Evolutionary conservation across 1,139 yeast species (phyloP).

Genomic region (Geotrichum phurueaensis): DNA sequence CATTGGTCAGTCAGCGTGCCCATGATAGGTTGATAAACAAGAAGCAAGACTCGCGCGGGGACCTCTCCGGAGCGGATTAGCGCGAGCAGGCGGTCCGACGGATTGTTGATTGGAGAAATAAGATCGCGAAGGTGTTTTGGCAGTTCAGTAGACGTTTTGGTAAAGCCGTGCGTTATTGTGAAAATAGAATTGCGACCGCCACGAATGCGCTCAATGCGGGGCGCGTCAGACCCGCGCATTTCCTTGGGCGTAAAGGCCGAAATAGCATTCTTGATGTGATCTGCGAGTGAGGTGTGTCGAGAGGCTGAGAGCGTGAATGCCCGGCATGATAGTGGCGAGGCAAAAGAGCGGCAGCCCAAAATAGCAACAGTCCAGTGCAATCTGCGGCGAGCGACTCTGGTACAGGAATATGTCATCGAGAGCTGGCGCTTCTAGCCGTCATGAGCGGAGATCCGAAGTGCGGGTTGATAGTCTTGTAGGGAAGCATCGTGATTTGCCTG

Average conservation of each 20-base stretch:
- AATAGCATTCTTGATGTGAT: constrained; percentile 12
- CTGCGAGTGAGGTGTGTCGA: constrained; percentile 5
- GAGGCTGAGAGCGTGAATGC: background rate
- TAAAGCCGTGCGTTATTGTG: constrained; percentile 5
- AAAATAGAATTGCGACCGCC: constrained; percentile 5
- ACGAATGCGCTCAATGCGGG: background rate
- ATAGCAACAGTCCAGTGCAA: background rate
- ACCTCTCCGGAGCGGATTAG: constrained; percentile 7
- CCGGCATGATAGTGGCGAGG: background rate
- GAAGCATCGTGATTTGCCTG: background rate
- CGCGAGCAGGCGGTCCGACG: constrained; percentile 13
- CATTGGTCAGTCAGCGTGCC: constrained; percentile 9
- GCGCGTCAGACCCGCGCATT: background rate
- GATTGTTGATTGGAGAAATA: background rate
- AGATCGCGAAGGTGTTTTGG: constrained; percentile 7
- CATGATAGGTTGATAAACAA: constrained; percentile 8
- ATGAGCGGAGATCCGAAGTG: background rate
- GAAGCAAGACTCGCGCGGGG: constrained; percentile 6
- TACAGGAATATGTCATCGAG: background rate
- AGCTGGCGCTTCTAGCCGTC: background rate
- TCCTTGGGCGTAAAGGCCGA: constrained; percentile 14
- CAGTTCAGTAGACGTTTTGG: constrained; percentile 6
- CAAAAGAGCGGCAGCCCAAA: background rate
- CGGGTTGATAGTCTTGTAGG: background rate
- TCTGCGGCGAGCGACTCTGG: background rate